Evolutionary conservation across 1,284 basidiomycete genomes (phyloP).

Genomic region (Meripilus lineatus): DNA sequence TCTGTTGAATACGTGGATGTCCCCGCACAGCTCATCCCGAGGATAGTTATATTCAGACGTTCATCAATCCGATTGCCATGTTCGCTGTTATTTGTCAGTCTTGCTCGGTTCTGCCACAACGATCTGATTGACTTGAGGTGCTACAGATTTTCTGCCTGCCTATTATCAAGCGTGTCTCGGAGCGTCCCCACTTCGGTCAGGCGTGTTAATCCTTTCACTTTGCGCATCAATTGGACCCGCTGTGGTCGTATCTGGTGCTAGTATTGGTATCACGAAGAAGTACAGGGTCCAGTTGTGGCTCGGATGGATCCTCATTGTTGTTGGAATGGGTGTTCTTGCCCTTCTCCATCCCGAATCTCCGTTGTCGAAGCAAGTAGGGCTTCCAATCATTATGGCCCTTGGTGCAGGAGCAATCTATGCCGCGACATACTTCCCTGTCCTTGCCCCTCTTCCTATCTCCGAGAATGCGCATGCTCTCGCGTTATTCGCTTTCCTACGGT

Average conservation of each 20-base stretch:
- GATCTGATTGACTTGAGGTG: constrained; percentile 3
- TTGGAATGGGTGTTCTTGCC: constrained; percentile 23
- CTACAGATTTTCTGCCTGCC: constrained; percentile 24
- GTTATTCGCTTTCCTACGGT: constrained; percentile 23
- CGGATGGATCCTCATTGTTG: constrained; percentile 25
- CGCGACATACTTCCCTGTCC: constrained; percentile 26
- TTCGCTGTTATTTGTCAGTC: constrained; percentile 3
- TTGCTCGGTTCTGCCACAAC: neutral
- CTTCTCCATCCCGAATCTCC: constrained; percentile 20
- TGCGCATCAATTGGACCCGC: constrained; percentile 26
- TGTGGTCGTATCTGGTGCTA: constrained; percentile 26
- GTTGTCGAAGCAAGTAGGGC: neutral
- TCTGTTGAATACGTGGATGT: neutral
- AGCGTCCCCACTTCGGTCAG: constrained; percentile 34
- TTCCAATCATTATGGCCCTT: constrained; percentile 18
- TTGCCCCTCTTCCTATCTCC: constrained; percentile 27
- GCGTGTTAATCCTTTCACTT: constrained; percentile 34
- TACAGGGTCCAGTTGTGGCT: constrained; percentile 24
- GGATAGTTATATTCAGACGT: constrained; percentile 6
- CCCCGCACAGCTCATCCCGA: neutral
- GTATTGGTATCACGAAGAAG: constrained; percentile 17
- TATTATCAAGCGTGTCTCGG: constrained; percentile 41
- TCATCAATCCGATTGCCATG: constrained; percentile 4
- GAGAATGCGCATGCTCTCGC: constrained; percentile 24
- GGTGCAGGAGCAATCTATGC: constrained; percentile 23